Conservation (phyloP, 371 early-diverging fungal genomes). For the Syncephalastrum contaminatum region DNA sequence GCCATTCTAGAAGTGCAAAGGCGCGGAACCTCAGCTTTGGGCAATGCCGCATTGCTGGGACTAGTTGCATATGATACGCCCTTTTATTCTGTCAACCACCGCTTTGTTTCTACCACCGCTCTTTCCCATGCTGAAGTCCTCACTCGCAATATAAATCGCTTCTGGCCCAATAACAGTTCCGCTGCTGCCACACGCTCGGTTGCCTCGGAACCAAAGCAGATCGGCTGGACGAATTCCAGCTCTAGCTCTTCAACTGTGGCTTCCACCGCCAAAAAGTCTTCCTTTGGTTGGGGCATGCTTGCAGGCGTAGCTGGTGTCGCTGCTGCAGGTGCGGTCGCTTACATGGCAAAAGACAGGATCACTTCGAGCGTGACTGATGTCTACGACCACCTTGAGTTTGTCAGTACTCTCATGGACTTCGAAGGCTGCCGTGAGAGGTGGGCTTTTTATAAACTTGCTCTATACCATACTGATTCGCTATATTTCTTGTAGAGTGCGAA, state of each 20-base stretch:
- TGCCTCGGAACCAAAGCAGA: neutral
- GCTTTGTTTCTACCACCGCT: conserved; percentile 41
- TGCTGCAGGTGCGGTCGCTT: conserved; percentile 50
- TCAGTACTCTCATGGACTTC: conserved; percentile 38
- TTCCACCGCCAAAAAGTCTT: conserved; percentile 2
- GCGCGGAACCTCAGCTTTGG: conserved; percentile 9
- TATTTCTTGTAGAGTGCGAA: conserved; percentile 29
- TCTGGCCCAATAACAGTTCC: conserved; percentile 3
- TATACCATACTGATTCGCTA: neutral
- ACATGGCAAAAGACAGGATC: conserved; percentile 40
- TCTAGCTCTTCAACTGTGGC: neutral
- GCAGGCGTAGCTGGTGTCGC: conserved; percentile 56
- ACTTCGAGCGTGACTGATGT: conserved; percentile 34
- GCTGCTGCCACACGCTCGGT: neutral
- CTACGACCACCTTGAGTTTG: conserved; percentile 56
- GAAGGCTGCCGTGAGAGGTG: conserved; percentile 37
- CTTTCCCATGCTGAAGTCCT: conserved; percentile 20
- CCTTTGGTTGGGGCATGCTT: conserved; percentile 39
- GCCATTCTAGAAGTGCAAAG: conserved; percentile 34
- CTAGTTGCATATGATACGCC: conserved; percentile 64
- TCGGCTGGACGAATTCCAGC: conserved; percentile 1
- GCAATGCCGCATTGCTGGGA: conserved; percentile 44
- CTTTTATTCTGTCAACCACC: conserved; percentile 55
- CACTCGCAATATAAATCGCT: conserved; percentile 11
- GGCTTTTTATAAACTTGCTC: neutral